Percentiles rank a stretch among this genome's conserved stretches.
Evolutionary conservation across 169 alveolate genomes (phyloP).

Genomic region (Plasmodium coatneyi): DNA sequence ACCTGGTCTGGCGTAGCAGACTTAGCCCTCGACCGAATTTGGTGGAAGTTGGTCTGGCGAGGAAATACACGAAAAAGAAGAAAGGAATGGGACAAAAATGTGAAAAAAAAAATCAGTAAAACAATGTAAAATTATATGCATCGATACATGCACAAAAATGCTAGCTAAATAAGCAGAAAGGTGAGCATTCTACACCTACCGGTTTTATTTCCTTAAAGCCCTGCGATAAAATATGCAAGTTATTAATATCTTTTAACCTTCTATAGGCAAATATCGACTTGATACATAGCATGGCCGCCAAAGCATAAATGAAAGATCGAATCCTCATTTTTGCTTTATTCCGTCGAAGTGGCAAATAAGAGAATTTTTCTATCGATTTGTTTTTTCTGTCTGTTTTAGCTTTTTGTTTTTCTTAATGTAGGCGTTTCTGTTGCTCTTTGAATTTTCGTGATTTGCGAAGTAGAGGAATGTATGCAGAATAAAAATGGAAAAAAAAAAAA

Average conservation of each 20-base stretch:
- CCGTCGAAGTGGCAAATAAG: not conserved
- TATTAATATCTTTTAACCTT: slow-evolving; percentile 6
- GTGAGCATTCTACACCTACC: slow-evolving; percentile 3
- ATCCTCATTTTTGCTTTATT: slow-evolving; percentile 36
- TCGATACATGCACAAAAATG: not conserved
- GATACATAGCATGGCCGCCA: not conserved
- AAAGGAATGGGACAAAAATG: not conserved
- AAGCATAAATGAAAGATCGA: not conserved
- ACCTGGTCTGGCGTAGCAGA: not conserved
- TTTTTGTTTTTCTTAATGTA: slow-evolving; percentile 2
- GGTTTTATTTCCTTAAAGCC: slow-evolving; percentile 13
- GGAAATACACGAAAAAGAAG: not conserved
- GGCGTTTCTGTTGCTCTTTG: not conserved
- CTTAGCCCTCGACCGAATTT: slow-evolving; percentile 6
- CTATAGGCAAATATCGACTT: slow-evolving; percentile 31
- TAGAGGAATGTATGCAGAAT: not conserved
- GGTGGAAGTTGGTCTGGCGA: slow-evolving; percentile 2
- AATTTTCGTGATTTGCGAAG: not conserved
- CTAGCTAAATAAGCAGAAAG: not conserved
- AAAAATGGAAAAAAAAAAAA: not conserved
- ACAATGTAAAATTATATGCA: not conserved
- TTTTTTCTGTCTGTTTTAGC: not conserved
- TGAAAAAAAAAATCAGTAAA: not conserved
- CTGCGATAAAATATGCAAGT: slow-evolving; percentile 1
- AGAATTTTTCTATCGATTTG: not conserved